Base-by-base conservation (phyloP, 306 rosid genomes). In the Quercus rubra region DNA sequence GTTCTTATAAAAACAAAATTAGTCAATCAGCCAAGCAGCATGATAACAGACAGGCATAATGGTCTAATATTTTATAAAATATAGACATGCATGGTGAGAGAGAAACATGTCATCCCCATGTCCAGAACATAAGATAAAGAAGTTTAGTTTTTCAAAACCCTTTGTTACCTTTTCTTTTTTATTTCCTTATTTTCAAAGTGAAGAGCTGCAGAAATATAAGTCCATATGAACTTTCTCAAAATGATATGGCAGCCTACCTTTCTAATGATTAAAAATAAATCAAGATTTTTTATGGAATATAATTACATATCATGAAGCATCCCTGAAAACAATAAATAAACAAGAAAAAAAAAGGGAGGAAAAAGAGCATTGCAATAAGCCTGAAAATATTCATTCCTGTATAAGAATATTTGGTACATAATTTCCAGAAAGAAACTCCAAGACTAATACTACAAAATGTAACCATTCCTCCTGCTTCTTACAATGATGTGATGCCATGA, bases 391-490 rank as follows among this genome's bases (percentile, higher is more conserved):
- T 25, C 71, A 77, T 43, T 75, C 58, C 71, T 67, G 61, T 59
- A 75, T 25, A 63, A 23, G 6, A 80, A 10, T 55, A 14, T 74
- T 69, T 68, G 63, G n/a, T 80, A 80, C 80, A 76, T 55, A 15
- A 31, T 75, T 56, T 46, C 64, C 41, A 81, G 51, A 64, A 54
- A 28, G 23, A 78, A 56, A 57, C 56, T 74, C 23, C 55, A 69
- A 70, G 80, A 77, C 33, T 2, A 21, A 59, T 18, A 21, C 62
- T 18, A 70, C 20, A 70, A 18, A n/a, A 62, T 61, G 46, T 11
- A 61, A 41, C 28, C 52, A 56, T 77, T 51, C 20, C 33, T 55
- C 49, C 84, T 66, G 70, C 51, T 73, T 69, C 63, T 85, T 79
- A 82, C 86, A 82, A 55, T 59, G n/a, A 38, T 58, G 17, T 15